Conservation (phyloP, 192 early-diverging fungal species). For the Rhizoclosmatium globosum region DNA sequence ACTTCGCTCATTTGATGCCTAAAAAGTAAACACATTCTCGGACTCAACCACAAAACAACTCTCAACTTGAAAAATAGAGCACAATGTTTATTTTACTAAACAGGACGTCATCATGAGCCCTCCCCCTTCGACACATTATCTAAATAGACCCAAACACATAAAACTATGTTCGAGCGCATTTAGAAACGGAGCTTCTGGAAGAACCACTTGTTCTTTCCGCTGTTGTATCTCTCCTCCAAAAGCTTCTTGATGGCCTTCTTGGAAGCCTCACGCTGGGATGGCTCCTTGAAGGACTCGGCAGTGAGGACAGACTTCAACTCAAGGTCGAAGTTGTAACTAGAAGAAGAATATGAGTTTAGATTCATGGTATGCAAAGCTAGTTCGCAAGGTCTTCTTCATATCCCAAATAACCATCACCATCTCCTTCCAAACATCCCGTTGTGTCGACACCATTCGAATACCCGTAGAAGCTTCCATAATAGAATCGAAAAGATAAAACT, state of each 20-base stretch:
- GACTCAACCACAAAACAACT: neutral
- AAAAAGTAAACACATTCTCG: no score
- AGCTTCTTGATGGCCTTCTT: conserved; percentile 96
- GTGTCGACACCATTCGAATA: no score
- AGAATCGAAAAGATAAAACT: neutral
- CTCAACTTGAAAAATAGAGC: neutral
- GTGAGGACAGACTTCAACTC: conserved; percentile 91
- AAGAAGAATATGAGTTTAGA: conserved; percentile 28
- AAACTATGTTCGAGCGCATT: neutral
- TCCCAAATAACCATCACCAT: no score
- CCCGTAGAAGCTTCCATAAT: no score
- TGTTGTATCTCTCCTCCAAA: conserved; percentile 96
- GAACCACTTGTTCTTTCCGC: conserved; percentile 99
- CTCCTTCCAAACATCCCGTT: no score
- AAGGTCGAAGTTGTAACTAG: conserved; percentile 93
- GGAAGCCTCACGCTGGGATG: conserved; percentile 85
- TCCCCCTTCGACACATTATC: neutral
- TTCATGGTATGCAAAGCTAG: conserved; percentile 36
- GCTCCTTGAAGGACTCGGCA: conserved; percentile 93
- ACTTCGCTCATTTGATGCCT: neutral
- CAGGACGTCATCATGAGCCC: neutral
- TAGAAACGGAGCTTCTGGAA: conserved; percentile 92
- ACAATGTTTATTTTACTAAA: neutral
- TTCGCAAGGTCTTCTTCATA: no score
- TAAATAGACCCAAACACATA: neutral